phyloP scores from a whole-genome alignment of 116 monocot species.

The Zostera marina region DNA sequence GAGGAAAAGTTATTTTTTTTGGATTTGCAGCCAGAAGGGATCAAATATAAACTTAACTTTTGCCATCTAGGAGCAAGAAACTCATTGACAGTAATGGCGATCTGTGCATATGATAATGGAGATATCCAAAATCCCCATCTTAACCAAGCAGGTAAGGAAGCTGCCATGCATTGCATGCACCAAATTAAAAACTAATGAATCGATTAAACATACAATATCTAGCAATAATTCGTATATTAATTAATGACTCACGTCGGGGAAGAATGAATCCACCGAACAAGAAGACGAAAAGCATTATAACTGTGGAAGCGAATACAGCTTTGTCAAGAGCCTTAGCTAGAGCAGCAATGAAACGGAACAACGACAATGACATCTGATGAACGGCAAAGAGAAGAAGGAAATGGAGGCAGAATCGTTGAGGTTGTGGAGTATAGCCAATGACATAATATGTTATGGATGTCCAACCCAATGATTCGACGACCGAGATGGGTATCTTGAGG shows the following conservation, averaged over 20 bases:
- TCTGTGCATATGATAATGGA: slow-evolving; percentile 65
- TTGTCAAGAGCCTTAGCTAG: slow-evolving; percentile 26
- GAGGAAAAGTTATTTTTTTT: no score
- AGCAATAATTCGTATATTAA: background rate
- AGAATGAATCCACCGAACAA: slow-evolving; percentile 60
- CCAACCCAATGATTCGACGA: slow-evolving; percentile 48
- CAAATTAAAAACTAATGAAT: no score
- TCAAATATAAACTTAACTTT: no score
- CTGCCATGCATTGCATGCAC: no score
- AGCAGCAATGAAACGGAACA: slow-evolving; percentile 34
- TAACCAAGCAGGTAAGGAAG: slow-evolving; percentile 59
- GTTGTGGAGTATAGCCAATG: slow-evolving; percentile 74
- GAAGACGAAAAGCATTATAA: slow-evolving; percentile 16
- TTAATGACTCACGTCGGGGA: slow-evolving; percentile 41
- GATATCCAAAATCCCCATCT: slow-evolving; percentile 85
- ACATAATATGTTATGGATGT: slow-evolving; percentile 46
- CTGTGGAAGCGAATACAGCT: slow-evolving; percentile 14
- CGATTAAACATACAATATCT: no score
- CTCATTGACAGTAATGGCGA: slow-evolving; percentile 65
- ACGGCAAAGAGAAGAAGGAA: slow-evolving; percentile 39
- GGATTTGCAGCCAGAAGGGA: no score
- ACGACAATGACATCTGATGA: slow-evolving; percentile 37
- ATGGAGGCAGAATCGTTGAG: slow-evolving; percentile 46
- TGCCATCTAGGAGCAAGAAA: slow-evolving; percentile 75
- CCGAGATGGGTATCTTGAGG: slow-evolving; percentile 47